Evolutionary conservation across 2,329 filamentous ascomycete species (phyloP), one percentile per base, ranked within the genome.

Genomic region (Apiospora sp.): DNA sequence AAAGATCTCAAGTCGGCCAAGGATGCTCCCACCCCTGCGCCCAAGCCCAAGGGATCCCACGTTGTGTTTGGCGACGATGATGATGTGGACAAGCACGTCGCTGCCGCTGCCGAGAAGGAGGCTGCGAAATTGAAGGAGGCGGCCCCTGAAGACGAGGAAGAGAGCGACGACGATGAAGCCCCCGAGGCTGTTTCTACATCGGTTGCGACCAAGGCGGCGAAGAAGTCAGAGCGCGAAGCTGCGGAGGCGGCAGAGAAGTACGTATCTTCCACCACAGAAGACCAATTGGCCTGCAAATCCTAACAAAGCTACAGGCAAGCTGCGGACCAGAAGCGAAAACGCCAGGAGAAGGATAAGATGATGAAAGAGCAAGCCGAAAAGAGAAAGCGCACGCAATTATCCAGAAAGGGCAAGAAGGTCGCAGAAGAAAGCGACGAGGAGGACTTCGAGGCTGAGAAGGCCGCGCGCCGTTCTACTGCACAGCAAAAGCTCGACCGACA

Each of bases 131-230:
- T 43, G 37, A 27, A 30, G 5, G 49, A 51, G 12, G 49, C 44
- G 7, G 75, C 75, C 22, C 71, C 76, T 1, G 78, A 80, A 22
- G 76, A 79, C 4, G 81, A 83, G 3, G 82, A 82, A 1, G 82
- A 84, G 4, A 81, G 83, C 1, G 84, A 85, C 4, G 87, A 88
- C 61, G 88, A 90, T 70, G 88, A 87, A 68, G 88, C 88, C 0
- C 89, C 89, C 12, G 89, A 91, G 79, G 88, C 87, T 3, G 85
- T 91, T n/a, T 90, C 89, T 0, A 88, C 87, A 1, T 79, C 81
- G 16, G 83, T 83, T 68, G 87, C 85, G 3, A 87, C 87, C 1
- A 83, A 82, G 19, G 82, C 86, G 73, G 82, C 84, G 30, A 84
- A 85, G 73, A 83, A 86, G 75, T 84, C 85, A 3, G 82, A 84